A percentile compares a stretch with the other conserved stretches of the same genome.
Evolutionary conservation across 345 rosid species (phyloP).

Genomic region (Gossypium turneri): DNA sequence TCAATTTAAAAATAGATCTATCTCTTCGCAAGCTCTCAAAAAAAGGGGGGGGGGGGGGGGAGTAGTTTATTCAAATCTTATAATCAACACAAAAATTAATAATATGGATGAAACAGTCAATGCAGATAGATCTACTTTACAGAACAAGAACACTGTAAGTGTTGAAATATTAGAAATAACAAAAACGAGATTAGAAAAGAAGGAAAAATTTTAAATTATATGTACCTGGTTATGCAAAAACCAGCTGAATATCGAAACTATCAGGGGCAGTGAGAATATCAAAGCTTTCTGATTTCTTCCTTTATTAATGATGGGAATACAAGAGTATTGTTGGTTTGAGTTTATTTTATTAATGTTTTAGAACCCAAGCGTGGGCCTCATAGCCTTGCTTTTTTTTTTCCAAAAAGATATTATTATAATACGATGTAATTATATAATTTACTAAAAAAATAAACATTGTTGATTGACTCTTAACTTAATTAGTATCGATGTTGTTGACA

Average conservation of each 20-base stretch:
- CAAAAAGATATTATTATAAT: no score
- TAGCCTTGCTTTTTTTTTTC: no score
- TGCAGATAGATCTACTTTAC: not conserved
- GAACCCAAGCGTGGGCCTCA: not conserved
- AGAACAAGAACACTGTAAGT: not conserved
- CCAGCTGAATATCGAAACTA: not conserved
- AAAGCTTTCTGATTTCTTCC: not conserved
- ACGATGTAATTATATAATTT: no score
- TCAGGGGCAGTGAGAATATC: no score
- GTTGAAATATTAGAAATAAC: not conserved
- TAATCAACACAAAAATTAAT: not conserved
- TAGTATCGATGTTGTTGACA: accelerated
- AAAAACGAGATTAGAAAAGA: not conserved
- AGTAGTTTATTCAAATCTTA: not conserved
- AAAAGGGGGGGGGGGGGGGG: not conserved
- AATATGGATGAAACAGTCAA: not conserved
- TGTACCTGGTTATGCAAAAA: not conserved
- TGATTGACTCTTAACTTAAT: no score
- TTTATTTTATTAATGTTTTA: no score
- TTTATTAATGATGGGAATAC: not conserved
- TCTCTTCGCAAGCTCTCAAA: not conserved
- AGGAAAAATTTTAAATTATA: not conserved
- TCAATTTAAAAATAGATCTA: not conserved
- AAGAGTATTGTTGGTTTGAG: not conserved
- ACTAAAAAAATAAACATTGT: no score